These are phyloP conservation scores for Vitis labrusca DNA, from an alignment of 164 flowering plant genomes.

Conservation along the genomic window DNA sequence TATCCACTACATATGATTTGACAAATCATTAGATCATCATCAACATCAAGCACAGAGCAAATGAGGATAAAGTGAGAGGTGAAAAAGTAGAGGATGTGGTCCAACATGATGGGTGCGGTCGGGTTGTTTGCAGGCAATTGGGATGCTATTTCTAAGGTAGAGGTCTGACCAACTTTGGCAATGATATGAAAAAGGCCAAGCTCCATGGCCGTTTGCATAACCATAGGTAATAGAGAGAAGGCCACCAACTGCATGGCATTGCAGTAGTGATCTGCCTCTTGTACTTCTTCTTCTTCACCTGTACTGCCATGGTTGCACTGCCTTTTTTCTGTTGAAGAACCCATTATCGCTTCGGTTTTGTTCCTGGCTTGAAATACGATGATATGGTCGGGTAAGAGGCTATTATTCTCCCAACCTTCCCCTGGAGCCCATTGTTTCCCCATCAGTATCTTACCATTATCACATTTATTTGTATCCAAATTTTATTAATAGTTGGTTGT, in stretches of 20 bases:
- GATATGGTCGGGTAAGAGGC: no score
- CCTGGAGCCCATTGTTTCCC: no score
- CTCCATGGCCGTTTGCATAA: constrained; percentile 13
- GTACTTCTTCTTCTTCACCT: neutral
- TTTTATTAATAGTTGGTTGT: no score
- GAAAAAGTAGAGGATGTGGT: constrained; percentile 19
- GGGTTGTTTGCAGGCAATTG: constrained; percentile 14
- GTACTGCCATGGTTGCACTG: neutral
- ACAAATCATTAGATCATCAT: neutral
- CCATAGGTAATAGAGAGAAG: constrained; percentile 13
- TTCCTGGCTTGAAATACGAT: no score
- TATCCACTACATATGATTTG: constrained; percentile 1
- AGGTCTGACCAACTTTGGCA: constrained; percentile 17
- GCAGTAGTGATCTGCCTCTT: constrained; percentile 9
- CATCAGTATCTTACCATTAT: no score
- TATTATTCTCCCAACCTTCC: no score
- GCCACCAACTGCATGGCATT: constrained; percentile 18
- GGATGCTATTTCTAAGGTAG: constrained; percentile 15
- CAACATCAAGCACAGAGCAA: constrained; percentile 9
- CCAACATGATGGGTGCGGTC: constrained; percentile 20
- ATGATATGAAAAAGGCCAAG: constrained; percentile 24
- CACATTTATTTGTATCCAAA: no score
- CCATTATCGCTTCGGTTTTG: neutral
- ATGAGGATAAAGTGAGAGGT: constrained; percentile 17
- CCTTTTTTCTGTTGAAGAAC: neutral